Evolutionary conservation across 169 alveolate genomes (phyloP).

Genomic region (Eimeria falciformis): DNA sequence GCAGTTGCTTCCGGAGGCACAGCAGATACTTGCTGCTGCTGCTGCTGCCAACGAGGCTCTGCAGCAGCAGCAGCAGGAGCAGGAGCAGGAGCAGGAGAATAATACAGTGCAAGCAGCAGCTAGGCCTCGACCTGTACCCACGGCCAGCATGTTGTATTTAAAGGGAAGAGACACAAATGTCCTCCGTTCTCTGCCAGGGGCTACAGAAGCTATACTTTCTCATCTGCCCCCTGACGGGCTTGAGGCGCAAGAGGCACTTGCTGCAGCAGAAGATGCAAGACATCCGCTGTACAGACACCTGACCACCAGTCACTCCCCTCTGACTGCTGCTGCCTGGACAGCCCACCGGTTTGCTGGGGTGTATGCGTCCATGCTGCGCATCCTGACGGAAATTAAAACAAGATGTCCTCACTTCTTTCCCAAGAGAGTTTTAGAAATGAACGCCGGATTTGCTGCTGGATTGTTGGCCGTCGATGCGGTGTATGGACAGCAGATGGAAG

Average conservation of each 20-base stretch:
- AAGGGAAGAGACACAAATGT: conserved; percentile 35
- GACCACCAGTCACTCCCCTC: conserved; percentile 80
- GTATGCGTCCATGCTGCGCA: conserved; percentile 85
- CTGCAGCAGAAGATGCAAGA: conserved; percentile 74
- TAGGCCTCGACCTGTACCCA: background rate
- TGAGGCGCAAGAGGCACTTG: conserved; percentile 75
- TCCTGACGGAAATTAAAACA: conserved; percentile 82
- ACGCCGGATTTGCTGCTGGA: conserved; percentile 77
- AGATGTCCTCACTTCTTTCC: conserved; percentile 79
- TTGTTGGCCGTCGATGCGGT: conserved; percentile 21
- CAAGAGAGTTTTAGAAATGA: conserved; percentile 40
- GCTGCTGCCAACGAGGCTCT: background rate
- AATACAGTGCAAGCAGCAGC: too few relatives aligned
- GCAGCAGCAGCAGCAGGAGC: background rate
- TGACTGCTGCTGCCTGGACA: conserved; percentile 86
- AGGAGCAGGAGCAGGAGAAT: background rate
- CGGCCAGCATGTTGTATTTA: background rate
- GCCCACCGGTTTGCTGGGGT: conserved; percentile 88
- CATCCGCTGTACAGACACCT: conserved; percentile 30
- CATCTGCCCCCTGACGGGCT: conserved; percentile 7
- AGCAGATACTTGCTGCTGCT: conserved; percentile 36
- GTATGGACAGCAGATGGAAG: conserved; percentile 23
- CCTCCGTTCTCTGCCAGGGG: conserved; percentile 31
- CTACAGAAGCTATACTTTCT: background rate
- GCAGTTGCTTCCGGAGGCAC: conserved; percentile 68